Evolutionary conservation across 345 rosid species (phyloP).

Genomic region (Aquilaria yunnanensis): DNA sequence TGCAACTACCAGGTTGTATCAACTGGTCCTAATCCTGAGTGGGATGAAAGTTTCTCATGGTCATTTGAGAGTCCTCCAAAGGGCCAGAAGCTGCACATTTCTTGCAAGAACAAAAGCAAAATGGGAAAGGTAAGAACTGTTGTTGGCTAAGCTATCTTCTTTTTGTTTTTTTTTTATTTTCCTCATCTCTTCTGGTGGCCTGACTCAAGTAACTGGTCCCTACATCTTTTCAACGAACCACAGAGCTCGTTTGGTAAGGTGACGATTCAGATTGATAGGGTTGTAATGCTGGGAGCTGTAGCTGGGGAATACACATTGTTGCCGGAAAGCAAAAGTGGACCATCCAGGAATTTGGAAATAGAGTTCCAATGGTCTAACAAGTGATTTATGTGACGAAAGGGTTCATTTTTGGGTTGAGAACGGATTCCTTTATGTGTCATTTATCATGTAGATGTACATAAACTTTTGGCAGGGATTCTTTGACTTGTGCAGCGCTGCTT

Average conservation of each 20-base stretch:
- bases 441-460: slow-evolving; percentile 34
- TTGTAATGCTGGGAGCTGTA: slow-evolving; percentile 95
- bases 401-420: slow-evolving; percentile 10
- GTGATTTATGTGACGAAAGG: slow-evolving; percentile 18
- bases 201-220: not conserved
- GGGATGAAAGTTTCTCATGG: slow-evolving; percentile 99
- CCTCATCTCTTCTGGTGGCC: not conserved
- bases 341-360: slow-evolving; percentile 81
- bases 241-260: slow-evolving; percentile 99
- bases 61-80: slow-evolving; percentile 97
- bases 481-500: slow-evolving; percentile 34
- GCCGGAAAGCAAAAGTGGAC: slow-evolving; percentile 95
- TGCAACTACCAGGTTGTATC: slow-evolving; percentile 60
- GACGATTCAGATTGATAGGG: slow-evolving; percentile 94
- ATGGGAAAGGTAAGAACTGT: slow-evolving; percentile 82
- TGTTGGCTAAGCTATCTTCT: not conserved
- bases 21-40: slow-evolving; percentile 95
- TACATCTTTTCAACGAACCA: slow-evolving; percentile 3
- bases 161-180: not conserved
- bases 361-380: slow-evolving; percentile 99
- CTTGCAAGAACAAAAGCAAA: slow-evolving; percentile 98
- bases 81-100: slow-evolving; percentile 95
- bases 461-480: slow-evolving; percentile 17
- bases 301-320: slow-evolving; percentile 84
- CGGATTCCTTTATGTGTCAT: slow-evolving; percentile 14